These are phyloP conservation scores for Acorus gramineus DNA, from an alignment of 106 monocot species.

Conservation along the genomic window DNA sequence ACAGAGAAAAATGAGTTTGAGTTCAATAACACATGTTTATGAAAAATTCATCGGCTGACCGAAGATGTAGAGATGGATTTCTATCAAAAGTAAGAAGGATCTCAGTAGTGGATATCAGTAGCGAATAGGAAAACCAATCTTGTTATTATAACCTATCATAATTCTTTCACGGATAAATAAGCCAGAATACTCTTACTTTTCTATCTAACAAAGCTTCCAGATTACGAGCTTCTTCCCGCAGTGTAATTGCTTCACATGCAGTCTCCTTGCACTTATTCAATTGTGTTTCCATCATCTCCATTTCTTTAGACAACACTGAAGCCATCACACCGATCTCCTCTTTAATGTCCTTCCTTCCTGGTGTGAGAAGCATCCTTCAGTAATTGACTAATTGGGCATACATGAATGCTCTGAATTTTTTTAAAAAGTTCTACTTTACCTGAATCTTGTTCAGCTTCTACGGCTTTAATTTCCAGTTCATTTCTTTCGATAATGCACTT, in stretches of 20 bases:
- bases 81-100: too few relatives aligned
- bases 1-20: too few relatives aligned
- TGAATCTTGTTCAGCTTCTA: slow-evolving; percentile 86
- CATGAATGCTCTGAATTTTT: not conserved
- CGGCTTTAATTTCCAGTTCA: slow-evolving; percentile 67
- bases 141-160: too few relatives aligned
- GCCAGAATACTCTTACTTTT: slow-evolving; percentile 35
- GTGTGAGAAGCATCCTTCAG: not conserved
- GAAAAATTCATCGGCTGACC: too few relatives aligned
- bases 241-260: slow-evolving; percentile 53
- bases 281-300: slow-evolving; percentile 87
- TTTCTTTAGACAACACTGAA: slow-evolving; percentile 70
- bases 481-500: slow-evolving; percentile 59
- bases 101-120: too few relatives aligned
- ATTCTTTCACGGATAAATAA: not conserved
- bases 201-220: slow-evolving; percentile 42
- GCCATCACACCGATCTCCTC: slow-evolving; percentile 90
- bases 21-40: too few relatives aligned
- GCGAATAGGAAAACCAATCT: too few relatives aligned
- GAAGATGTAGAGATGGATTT: too few relatives aligned
- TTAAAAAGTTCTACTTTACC: slow-evolving; percentile 27
- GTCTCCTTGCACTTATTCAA: slow-evolving; percentile 70
- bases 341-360: slow-evolving; percentile 86
- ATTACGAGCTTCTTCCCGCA: slow-evolving; percentile 47
- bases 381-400: not conserved